Percentiles rank a stretch among this genome's conserved stretches.
These are phyloP conservation scores for Alternaria sp. DNA, from an alignment of 2,329 filamentous ascomycete genomes.

Conservation along the genomic window DNA sequence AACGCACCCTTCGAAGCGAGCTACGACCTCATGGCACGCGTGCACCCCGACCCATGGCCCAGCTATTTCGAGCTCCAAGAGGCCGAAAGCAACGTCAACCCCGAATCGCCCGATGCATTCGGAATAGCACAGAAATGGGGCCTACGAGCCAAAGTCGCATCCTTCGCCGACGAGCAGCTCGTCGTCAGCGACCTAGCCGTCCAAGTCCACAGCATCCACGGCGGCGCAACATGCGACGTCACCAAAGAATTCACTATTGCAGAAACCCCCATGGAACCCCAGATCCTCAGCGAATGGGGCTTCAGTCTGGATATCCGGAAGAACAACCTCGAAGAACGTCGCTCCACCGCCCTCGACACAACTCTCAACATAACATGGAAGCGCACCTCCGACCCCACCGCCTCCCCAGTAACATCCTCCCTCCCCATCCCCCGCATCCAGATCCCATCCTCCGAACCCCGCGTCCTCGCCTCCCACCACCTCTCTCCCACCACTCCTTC, in stretches of 20 bases:
- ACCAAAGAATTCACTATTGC: slow-evolving; percentile 34
- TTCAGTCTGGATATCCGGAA: slow-evolving; percentile 81
- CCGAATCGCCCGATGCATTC: slow-evolving; percentile 49
- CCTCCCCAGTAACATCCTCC: slow-evolving; percentile 53
- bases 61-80: slow-evolving; percentile 75
- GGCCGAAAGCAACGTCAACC: slow-evolving; percentile 40
- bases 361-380: slow-evolving; percentile 80
- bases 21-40: slow-evolving; percentile 81
- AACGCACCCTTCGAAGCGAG: slow-evolving; percentile 89
- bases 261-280: slow-evolving; percentile 62
- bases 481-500: slow-evolving; percentile 37
- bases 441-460: slow-evolving; percentile 82
- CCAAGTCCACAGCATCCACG: slow-evolving; percentile 65
- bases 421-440: slow-evolving; percentile 81
- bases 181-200: slow-evolving; percentile 70
- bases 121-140: slow-evolving; percentile 85
- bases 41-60: slow-evolving; percentile 83
- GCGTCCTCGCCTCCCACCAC: slow-evolving; percentile 69
- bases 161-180: slow-evolving; percentile 72
- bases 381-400: slow-evolving; percentile 54
- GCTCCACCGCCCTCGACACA: slow-evolving; percentile 75
- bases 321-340: slow-evolving; percentile 78
- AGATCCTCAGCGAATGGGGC: slow-evolving; percentile 72
- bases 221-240: slow-evolving; percentile 65
- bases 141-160: slow-evolving; percentile 73